These are phyloP conservation scores for Hyparrhenia diplandra DNA, from an alignment of 176 grass and related monocot species.

Conservation along the genomic window DNA sequence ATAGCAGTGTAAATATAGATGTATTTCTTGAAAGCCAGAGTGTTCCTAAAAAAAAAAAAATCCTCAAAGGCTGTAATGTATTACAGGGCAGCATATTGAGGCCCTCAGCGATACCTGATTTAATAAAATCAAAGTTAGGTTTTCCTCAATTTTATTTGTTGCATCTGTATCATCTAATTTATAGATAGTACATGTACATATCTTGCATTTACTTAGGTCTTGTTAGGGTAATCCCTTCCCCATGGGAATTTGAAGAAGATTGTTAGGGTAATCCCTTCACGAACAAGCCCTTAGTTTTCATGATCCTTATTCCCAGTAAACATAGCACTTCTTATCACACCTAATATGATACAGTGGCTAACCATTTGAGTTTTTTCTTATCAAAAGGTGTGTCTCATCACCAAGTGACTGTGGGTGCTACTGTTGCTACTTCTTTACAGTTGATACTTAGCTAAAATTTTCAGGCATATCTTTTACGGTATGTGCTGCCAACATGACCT, in stretches of 20 bases:
- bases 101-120: not conserved
- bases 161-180: not conserved
- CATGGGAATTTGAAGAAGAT: not conserved
- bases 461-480: slow-evolving; percentile 6
- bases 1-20: slow-evolving; percentile 34
- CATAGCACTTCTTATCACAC: not conserved
- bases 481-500: slow-evolving; percentile 7
- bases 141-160: slow-evolving; percentile 9
- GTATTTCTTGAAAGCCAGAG: slow-evolving; percentile 5
- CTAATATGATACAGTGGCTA: not conserved
- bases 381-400: not conserved
- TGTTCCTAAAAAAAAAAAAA: not conserved
- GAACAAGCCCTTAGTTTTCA: not conserved
- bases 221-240: not conserved
- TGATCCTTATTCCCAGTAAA: not conserved
- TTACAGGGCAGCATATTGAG: slow-evolving; percentile 31
- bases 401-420: not conserved
- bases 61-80: slow-evolving; percentile 22
- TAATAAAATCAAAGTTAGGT: not conserved
- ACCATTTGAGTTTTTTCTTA: slow-evolving; percentile 16
- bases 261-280: no score
- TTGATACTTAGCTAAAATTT: not conserved
- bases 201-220: not conserved
- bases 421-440: not conserved
- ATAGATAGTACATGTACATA: not conserved